Conservation (phyloP, 441 rosid species). For the Croton laevigatus region DNA sequence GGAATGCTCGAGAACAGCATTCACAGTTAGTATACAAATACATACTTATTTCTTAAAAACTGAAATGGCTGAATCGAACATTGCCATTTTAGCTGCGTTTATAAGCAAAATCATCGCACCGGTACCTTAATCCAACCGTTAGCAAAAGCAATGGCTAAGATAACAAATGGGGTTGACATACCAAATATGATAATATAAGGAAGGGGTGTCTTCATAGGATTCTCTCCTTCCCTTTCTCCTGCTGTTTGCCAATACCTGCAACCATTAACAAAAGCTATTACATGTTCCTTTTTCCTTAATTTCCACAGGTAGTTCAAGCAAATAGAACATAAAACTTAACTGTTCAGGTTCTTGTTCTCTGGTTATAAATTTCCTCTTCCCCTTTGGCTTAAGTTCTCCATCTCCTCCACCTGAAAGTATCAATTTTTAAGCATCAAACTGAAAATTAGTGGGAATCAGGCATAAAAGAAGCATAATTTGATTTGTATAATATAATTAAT, state of each 20-base stretch:
- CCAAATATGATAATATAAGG: conserved; percentile 88
- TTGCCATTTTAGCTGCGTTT: conserved; percentile 2
- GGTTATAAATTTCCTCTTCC: conserved; percentile 76
- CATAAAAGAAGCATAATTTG: background rate
- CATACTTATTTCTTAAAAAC: conserved; percentile 16
- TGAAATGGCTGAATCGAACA: background rate
- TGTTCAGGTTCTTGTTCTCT: conserved; percentile 87
- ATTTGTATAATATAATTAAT: too few relatives aligned
- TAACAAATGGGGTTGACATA: conserved; percentile 89
- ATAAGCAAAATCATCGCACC: conserved; percentile 36
- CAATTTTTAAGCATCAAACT: background rate
- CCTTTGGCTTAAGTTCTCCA: conserved; percentile 67
- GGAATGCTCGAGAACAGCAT: conserved; percentile 8
- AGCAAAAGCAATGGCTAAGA: conserved; percentile 85
- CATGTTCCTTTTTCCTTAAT: background rate
- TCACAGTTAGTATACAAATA: conserved; percentile 15
- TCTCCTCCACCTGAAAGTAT: conserved; percentile 53
- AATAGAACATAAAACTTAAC: conserved; percentile 39
- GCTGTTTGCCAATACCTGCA: conserved; percentile 89
- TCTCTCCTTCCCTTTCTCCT: conserved; percentile 92
- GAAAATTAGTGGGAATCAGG: background rate
- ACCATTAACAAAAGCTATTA: background rate
- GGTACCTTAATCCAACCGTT: conserved; percentile 96
- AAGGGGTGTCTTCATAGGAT: conserved; percentile 89
- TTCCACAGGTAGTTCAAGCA: background rate